phyloP scores from a whole-genome alignment of 805 yeast species.

The Lipomyces yamadae region DNA sequence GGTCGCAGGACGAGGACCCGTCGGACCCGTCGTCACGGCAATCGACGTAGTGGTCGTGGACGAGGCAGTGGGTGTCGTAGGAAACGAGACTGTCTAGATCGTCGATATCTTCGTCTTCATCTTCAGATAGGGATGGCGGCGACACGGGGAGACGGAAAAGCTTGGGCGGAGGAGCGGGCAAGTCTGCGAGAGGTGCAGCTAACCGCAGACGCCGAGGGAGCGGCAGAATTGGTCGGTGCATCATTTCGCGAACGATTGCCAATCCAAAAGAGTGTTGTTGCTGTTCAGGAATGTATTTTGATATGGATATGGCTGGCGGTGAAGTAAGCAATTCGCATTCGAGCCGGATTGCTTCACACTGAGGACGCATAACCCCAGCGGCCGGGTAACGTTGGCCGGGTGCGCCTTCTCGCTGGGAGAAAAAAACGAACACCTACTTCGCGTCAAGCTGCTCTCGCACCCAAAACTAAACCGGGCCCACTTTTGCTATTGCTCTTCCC shows the following conservation, averaged over 20 bases:
- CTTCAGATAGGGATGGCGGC: conserved; percentile 18
- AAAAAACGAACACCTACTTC: not conserved
- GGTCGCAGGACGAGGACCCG: not conserved
- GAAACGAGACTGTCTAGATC: conserved; percentile 5
- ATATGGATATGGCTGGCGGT: not conserved
- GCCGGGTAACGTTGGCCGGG: not conserved
- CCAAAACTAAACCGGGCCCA: not conserved
- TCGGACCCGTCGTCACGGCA: conserved; percentile 11
- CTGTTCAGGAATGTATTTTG: too few species aligned
- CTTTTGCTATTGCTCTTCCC: not conserved
- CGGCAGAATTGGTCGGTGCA: conserved; percentile 32
- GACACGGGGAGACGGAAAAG: conserved; percentile 27
- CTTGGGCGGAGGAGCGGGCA: conserved; percentile 17
- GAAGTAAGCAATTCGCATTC: not conserved
- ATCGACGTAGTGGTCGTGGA: conserved; percentile 7
- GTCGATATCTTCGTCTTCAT: conserved; percentile 17
- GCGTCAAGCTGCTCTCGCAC: not conserved
- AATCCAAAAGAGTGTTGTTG: not conserved
- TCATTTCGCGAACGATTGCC: not conserved
- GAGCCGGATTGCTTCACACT: not conserved
- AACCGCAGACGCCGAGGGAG: conserved; percentile 27
- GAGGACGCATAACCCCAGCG: not conserved
- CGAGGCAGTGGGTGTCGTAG: conserved; percentile 3
- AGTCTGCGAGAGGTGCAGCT: conserved; percentile 6
- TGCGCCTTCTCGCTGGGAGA: not conserved